Conservation (phyloP, 75 land plant species). For the Pinus albicaulis region DNA sequence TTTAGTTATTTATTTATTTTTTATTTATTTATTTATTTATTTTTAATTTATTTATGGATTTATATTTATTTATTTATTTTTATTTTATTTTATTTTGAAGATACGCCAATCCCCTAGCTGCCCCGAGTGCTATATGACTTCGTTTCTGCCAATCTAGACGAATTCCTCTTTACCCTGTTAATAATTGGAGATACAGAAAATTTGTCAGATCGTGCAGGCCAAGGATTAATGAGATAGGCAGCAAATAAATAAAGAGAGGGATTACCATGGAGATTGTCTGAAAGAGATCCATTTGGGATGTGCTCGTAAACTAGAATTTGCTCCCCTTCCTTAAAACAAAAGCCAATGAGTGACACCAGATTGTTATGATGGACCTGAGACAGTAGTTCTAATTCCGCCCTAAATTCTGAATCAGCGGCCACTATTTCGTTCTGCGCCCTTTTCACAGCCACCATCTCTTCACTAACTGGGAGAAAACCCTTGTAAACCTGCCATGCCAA, state of each 20-base stretch:
- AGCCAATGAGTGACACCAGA: conserved; percentile 76
- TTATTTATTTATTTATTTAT: too few species aligned
- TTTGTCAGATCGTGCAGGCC: not conserved
- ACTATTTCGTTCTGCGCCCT: conserved; percentile 41
- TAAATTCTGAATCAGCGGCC: conserved; percentile 38
- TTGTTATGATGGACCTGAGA: conserved; percentile 92
- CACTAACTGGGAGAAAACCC: conserved; percentile 40
- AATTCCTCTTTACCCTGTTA: conserved; percentile 50
- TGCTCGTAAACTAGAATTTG: conserved; percentile 87
- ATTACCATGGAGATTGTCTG: conserved; percentile 17
- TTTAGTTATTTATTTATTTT: too few species aligned
- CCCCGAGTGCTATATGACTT: conserved; percentile 50
- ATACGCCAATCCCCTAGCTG: conserved; percentile 78
- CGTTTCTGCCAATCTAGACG: conserved; percentile 72
- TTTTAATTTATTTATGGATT: too few species aligned
- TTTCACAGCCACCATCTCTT: conserved; percentile 78
- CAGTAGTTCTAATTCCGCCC: conserved; percentile 81
- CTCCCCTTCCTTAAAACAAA: conserved; percentile 74
- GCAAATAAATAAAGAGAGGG: not conserved
- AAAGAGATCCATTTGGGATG: conserved; percentile 73
- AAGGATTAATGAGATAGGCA: not conserved
- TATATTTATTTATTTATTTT: too few species aligned
- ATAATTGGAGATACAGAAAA: not conserved
- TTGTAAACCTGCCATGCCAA: conserved; percentile 56
- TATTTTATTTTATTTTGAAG: conserved; percentile 13